Conservation (phyloP, 1,284 basidiomycete species). For the Ceratobasidium sp. region DNA sequence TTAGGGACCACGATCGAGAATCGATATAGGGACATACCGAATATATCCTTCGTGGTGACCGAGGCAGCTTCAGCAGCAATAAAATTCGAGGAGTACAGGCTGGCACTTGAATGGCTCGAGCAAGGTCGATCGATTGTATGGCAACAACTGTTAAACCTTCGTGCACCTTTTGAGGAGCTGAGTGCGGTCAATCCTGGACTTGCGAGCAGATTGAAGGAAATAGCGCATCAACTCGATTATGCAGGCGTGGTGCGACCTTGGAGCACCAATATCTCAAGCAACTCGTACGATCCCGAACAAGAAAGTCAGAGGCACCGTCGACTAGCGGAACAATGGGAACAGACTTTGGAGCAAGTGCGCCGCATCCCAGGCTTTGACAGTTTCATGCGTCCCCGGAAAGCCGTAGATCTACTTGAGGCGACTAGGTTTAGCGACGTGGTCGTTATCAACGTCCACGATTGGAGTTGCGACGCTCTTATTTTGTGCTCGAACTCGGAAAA, state of each 20-base stretch:
- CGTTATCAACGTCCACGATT: neutral
- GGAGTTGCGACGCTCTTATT: conserved; percentile 15
- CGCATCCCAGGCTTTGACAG: conserved; percentile 19
- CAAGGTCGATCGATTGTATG: conserved; percentile 4
- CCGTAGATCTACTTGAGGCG: neutral
- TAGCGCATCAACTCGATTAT: neutral
- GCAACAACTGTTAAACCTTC: conserved; percentile 2
- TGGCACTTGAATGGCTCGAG: conserved; percentile 20
- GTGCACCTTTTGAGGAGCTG: neutral
- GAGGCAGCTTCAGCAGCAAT: neutral
- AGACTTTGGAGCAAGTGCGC: neutral
- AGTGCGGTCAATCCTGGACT: neutral
- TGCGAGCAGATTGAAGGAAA: neutral
- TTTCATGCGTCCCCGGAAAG: neutral
- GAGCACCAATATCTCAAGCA: no score
- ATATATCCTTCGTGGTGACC: no score
- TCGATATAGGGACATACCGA: no score
- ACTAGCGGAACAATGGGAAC: conserved; percentile 17
- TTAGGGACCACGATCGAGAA: no score
- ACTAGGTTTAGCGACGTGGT: neutral
- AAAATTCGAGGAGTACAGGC: neutral
- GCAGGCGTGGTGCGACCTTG: neutral
- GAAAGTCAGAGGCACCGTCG: neutral
- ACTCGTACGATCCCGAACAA: neutral
- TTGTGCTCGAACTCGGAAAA: neutral